Evolutionary conservation across 805 yeast species (phyloP).

Genomic region (Yarrowia sp.): DNA sequence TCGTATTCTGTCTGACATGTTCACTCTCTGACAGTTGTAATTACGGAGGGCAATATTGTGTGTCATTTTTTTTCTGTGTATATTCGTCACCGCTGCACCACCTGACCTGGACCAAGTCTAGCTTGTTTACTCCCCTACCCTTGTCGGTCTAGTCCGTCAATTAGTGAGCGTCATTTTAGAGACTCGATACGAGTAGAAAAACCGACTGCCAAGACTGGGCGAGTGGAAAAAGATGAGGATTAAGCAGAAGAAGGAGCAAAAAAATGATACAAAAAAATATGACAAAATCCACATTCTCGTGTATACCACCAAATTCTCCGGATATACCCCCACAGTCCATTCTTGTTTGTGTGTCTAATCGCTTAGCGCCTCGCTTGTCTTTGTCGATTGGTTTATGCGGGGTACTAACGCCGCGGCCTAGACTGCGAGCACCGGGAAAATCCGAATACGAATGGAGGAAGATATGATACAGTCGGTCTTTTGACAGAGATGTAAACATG

Average conservation of each 20-base stretch:
- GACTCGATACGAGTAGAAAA: not conserved
- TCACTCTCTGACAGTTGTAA: too few species aligned
- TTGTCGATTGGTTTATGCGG: not conserved
- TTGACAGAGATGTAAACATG: too few species aligned
- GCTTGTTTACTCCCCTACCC: constrained; percentile 15
- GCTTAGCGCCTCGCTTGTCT: constrained; percentile 1
- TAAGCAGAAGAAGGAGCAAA: too few species aligned
- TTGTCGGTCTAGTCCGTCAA: constrained; percentile 2
- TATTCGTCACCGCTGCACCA: not conserved
- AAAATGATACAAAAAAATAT: too few species aligned
- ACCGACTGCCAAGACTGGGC: not conserved
- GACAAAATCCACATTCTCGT: not conserved
- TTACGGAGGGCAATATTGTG: too few species aligned
- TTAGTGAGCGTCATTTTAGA: constrained; percentile 4
- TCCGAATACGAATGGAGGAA: not conserved
- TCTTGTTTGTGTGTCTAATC: not conserved
- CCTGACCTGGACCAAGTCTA: constrained; percentile 13
- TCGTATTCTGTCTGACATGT: too few species aligned
- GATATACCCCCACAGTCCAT: not conserved
- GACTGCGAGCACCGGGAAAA: not conserved
- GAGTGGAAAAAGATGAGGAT: too few species aligned
- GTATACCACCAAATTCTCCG: not conserved
- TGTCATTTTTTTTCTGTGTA: too few species aligned
- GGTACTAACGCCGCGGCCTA: constrained; percentile 15
- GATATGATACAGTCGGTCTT: not conserved